Evolutionary conservation across 2,329 filamentous ascomycete species (phyloP).

Genomic region (Herpotrichia juniperi): DNA sequence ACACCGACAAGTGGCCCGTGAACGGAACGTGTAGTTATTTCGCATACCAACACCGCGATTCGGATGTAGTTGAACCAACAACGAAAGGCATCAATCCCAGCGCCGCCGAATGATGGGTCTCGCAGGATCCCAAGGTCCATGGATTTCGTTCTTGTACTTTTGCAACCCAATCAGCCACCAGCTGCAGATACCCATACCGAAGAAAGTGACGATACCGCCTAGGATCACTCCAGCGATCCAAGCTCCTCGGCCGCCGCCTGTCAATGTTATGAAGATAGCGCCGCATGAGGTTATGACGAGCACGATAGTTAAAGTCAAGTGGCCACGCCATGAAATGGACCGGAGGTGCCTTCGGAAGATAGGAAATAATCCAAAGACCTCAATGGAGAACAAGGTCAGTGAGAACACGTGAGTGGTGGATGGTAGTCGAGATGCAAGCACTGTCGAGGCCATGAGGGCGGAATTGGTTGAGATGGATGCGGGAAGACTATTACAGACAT

Average conservation of each 20-base stretch:
- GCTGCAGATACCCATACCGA: slow-evolving; percentile 90
- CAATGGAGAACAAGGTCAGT: slow-evolving; percentile 92
- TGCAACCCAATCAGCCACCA: slow-evolving; percentile 98
- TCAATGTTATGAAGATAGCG: slow-evolving; percentile 70
- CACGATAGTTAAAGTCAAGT: slow-evolving; percentile 75
- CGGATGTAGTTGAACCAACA: slow-evolving; percentile 16
- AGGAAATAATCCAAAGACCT: slow-evolving; percentile 97
- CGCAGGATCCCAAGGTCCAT: slow-evolving; percentile 96
- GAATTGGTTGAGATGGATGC: slow-evolving; percentile 90
- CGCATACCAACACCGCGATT: slow-evolving; percentile 33
- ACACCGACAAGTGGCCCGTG: slow-evolving; percentile 34
- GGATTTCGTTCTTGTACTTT: slow-evolving; percentile 99
- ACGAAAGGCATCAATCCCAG: slow-evolving; percentile 49
- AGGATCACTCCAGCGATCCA: slow-evolving; percentile 75
- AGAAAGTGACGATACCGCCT: slow-evolving; percentile 73
- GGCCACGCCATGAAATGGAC: slow-evolving; percentile 80
- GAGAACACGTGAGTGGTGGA: slow-evolving; percentile 95
- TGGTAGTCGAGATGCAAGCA: slow-evolving; percentile 86
- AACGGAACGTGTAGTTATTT: slow-evolving; percentile 36
- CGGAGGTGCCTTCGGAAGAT: slow-evolving; percentile 91
- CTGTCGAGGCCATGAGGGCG: slow-evolving; percentile 93
- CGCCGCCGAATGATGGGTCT: slow-evolving; percentile 81
- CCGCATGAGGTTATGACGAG: slow-evolving; percentile 81
- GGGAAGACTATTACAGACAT: slow-evolving; percentile 61
- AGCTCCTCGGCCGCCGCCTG: slow-evolving; percentile 60